phyloP scores from a whole-genome alignment of 306 rosid genomes.

The Glycine soja region DNA sequence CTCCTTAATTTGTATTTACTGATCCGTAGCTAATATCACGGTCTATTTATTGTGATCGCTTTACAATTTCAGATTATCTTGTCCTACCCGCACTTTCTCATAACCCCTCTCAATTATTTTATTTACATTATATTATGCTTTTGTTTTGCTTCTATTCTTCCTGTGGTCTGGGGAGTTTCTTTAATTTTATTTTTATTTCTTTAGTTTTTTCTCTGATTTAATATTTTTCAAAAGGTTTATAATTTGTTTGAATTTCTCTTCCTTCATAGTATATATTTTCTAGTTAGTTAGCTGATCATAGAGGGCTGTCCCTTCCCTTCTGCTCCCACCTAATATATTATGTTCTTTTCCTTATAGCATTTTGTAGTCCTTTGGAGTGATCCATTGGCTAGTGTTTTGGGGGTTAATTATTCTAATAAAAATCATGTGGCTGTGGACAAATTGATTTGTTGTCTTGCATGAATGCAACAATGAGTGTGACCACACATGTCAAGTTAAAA shows the following conservation, averaged over 20 bases:
- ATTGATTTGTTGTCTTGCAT: constrained; percentile 77
- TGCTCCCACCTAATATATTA: constrained; percentile 42
- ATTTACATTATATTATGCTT: constrained; percentile 12
- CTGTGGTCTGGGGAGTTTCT: background rate
- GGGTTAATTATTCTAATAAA: constrained; percentile 46
- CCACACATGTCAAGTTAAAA: constrained; percentile 64
- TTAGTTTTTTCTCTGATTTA: too few species aligned
- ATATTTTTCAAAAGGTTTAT: background rate
- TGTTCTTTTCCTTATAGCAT: constrained; percentile 34
- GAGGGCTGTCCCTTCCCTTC: constrained; percentile 48
- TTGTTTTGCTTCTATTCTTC: background rate
- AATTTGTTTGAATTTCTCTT: constrained; percentile 15
- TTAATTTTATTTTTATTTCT: background rate
- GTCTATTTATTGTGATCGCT: constrained; percentile 57
- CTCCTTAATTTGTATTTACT: constrained; percentile 64
- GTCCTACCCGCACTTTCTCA: constrained; percentile 51
- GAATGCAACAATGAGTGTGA: constrained; percentile 77
- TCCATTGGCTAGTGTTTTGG: constrained; percentile 52
- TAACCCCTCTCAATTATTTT: constrained; percentile 45
- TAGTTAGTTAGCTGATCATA: constrained; percentile 27
- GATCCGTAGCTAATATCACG: constrained; percentile 59
- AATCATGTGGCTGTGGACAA: constrained; percentile 60
- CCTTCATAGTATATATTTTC: background rate
- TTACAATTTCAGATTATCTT: constrained; percentile 44
- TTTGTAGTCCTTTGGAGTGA: constrained; percentile 50